phyloP scores from a whole-genome alignment of 2,329 filamentous ascomycete species.

The Niveomyces coronatus region DNA sequence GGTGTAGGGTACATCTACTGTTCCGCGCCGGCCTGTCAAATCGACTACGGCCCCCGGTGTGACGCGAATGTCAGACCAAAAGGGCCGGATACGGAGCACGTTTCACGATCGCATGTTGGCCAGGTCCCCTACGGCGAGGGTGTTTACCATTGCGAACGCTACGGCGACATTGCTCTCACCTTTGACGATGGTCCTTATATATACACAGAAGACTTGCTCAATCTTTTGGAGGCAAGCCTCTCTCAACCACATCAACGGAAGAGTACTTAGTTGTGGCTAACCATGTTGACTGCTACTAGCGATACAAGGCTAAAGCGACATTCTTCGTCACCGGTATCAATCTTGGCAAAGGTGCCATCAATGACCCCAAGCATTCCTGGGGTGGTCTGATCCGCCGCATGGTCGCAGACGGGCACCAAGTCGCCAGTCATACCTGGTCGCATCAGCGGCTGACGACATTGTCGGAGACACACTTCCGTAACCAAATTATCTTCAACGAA shows the following conservation, averaged over 20 bases:
- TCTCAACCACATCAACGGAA: too few relatives aligned
- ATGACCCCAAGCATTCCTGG: constrained; percentile 26
- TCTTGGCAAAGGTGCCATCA: constrained; percentile 32
- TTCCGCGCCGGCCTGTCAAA: constrained; percentile 50
- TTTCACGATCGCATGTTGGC: constrained; percentile 44
- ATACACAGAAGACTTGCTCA: constrained; percentile 32
- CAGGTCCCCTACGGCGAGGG: constrained; percentile 43
- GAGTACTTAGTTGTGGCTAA: too few relatives aligned
- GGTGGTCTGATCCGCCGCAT: constrained; percentile 31
- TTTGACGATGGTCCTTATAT: constrained; percentile 36
- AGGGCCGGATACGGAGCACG: constrained; percentile 42
- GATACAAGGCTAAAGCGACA: constrained; percentile 27
- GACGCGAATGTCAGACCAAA: constrained; percentile 44
- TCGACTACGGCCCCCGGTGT: constrained; percentile 49
- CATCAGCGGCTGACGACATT: constrained; percentile 32
- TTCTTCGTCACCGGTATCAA: constrained; percentile 28
- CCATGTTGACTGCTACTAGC: constrained; percentile 10
- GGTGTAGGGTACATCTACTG: constrained; percentile 46
- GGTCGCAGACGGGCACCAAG: constrained; percentile 45
- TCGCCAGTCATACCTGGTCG: constrained; percentile 44
- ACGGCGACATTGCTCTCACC: constrained; percentile 31
- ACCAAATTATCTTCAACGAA: constrained; percentile 34
- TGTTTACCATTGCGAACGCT: constrained; percentile 30
- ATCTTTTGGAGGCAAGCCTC: constrained; percentile 20
- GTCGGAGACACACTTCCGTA: constrained; percentile 21